Percentiles rank a stretch among this genome's conserved stretches.
phyloP scores from a whole-genome alignment of 2,329 filamentous ascomycete genomes.

The Colletotrichum tropicicola region DNA sequence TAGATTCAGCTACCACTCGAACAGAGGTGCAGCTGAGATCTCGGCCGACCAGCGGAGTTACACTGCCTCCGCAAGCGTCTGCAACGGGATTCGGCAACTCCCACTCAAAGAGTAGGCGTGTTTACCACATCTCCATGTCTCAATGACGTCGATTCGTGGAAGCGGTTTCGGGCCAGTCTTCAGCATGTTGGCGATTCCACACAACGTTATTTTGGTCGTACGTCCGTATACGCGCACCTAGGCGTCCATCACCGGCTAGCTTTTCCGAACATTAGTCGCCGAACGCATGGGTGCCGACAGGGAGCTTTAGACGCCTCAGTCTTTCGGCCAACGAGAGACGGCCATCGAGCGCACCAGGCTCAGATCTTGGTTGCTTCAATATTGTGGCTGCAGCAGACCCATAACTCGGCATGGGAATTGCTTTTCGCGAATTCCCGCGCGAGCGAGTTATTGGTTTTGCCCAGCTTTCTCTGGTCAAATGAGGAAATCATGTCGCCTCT shows the following conservation, averaged over 20 bases:
- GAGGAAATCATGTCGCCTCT: not conserved
- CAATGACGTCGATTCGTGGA: not conserved
- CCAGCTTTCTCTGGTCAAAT: not conserved
- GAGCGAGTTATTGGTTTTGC: conserved; percentile 3
- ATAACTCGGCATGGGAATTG: not conserved
- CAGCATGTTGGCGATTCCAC: not conserved
- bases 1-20: not conserved
- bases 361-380: not conserved
- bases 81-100: not conserved
- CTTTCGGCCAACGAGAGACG: not conserved
- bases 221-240: conserved; percentile 2
- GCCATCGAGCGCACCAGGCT: not conserved
- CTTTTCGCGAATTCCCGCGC: not conserved
- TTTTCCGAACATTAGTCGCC: not conserved
- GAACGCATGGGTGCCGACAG: not conserved
- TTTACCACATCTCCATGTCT: not conserved
- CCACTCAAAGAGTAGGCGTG: not conserved
- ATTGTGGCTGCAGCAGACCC: conserved; percentile 14
- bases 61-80: not conserved
- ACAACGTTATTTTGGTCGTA: conserved; percentile 1
- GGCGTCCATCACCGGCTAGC: not conserved
- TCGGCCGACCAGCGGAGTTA: not conserved
- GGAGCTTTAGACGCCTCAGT: not conserved
- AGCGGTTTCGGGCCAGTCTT: too few relatives aligned
- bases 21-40: not conserved